Evolutionary conservation across 2,329 filamentous ascomycete genomes (phyloP), one percentile per base, ranked within the genome.

Genomic region (Xylaria sp.): DNA sequence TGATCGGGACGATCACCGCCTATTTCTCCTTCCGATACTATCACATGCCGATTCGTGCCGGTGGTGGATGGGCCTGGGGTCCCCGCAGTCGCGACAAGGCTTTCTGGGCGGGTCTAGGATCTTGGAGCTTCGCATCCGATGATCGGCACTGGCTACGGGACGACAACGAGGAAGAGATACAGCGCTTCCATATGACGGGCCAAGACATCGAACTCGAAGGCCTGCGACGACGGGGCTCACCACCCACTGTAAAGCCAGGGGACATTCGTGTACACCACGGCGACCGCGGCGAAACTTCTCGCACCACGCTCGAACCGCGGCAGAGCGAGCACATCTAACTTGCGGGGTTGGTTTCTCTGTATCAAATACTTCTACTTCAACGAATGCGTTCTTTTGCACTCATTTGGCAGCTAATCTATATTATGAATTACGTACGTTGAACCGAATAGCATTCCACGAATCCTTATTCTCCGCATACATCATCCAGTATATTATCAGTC

Each of bases 1-100:
- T 92, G 13, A 91, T 98, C 70, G 95, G 95, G 9, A 86, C 91
- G 15, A 81, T 90, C 54, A 88, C 88, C 46, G 88, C 92, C 23
- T 90, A 90, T 78, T 89, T 95, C 74, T 88, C 90, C 2, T 97
- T 97, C 83, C 86, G 92, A 28, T 93, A 91, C 83, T 98, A 97
- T 78, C 94, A 98, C 78, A 82, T 96, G 10, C 93, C 94, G 0
- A 89, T 97, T 71, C 84, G 83, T 23, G 86, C 87, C n/a, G 94
- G 94, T 7, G 92, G 91, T 1, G 94, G 94, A 15, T 97, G 94
- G 94, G 90, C 93, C 0, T 97, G 94, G 94, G 94, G 92, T 2
- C 90, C 94, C 0, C 86, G 94, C 60, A 92, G 88, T 75, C 84
- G 85, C 52, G 86, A 90, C 63, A 86, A 93, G 70, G 92, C 93